Percentiles rank a stretch among this genome's conserved stretches.
Conservation (phyloP, 768 basidiomycete genomes). For the Leccinum boreale region DNA sequence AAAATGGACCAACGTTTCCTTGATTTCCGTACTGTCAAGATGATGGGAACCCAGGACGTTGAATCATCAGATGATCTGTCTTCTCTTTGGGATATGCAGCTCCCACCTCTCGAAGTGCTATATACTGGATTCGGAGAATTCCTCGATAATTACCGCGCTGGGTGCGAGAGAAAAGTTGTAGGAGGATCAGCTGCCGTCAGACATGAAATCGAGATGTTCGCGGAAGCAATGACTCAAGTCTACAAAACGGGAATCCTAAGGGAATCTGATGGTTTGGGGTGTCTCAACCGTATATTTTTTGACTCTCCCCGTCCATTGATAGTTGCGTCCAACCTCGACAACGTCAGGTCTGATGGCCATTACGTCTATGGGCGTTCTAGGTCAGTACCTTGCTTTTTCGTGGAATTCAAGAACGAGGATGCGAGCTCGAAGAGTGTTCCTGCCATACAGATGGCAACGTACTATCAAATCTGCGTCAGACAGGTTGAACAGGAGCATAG, state of each 20-base stretch:
- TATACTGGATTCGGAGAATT: neutral
- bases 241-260: neutral
- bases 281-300: neutral
- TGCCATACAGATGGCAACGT: neutral
- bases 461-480: neutral
- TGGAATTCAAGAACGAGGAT: neutral
- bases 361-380: too few species aligned
- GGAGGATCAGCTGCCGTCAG: neutral
- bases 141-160: neutral
- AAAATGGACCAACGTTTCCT: too few species aligned
- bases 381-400: neutral
- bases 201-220: neutral
- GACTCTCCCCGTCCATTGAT: neutral
- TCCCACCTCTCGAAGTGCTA: neutral
- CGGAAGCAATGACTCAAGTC: neutral
- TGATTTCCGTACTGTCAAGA: too few species aligned
- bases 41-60: too few species aligned
- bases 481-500: neutral
- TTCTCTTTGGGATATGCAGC: neutral
- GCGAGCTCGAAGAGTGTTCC: neutral
- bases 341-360: neutral
- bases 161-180: fast-evolving
- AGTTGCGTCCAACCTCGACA: neutral
- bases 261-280: neutral
- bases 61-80: too few species aligned